Base-by-base conservation (phyloP, 2,329 filamentous ascomycete species). In the Botrytis cinerea region DNA sequence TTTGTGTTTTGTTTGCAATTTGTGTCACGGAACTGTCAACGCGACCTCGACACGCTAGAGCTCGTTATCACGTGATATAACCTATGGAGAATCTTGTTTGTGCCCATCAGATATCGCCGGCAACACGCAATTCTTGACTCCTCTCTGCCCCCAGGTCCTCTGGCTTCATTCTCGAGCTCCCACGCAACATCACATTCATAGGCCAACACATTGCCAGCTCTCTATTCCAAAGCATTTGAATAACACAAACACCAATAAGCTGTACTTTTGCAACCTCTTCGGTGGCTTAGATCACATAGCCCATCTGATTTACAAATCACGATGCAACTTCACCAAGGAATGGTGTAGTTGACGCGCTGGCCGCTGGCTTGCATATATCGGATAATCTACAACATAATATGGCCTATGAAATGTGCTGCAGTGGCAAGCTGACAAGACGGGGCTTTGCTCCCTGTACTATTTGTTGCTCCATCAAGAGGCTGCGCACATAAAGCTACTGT, bases 211-310 rank as follows among this genome's bases (percentile, higher is more conserved):
- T 51, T 20, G 46, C 22, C 18, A 22, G 2, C 4, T 51, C 32
- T 51, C 14, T 2, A 51, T 48, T n/a, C 4, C 28, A 51, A n/a
- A 51, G 4, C 2, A 28, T 67, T 25, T 51, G 22, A n/a, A 16
- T 51, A 0, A 18, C 48, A 20, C 4, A 10, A 66, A 0, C 38
- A 6, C 0, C 0, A 9, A 6, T 0, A 45, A 1, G 1, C 38
- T 45, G 16, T 32, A 46, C 28, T 7, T 14, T 20, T n/a, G 28
- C 32, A 20, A 16, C 22, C 14, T 67, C 14, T n/a, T 18, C 14
- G n/a, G 22, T 20, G 14, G 45, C 63, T 38, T 51, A 66, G 63
- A 48, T 48, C 43, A 51, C 4, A 14, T 28, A 1, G 32, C 16
- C 32, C 22, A 66, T 57, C n/a, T 1, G 28, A 14, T 28, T 16